These are phyloP conservation scores for Metschnikowia anglica DNA, from an alignment of 805 yeast genomes.

Conservation along the genomic window DNA sequence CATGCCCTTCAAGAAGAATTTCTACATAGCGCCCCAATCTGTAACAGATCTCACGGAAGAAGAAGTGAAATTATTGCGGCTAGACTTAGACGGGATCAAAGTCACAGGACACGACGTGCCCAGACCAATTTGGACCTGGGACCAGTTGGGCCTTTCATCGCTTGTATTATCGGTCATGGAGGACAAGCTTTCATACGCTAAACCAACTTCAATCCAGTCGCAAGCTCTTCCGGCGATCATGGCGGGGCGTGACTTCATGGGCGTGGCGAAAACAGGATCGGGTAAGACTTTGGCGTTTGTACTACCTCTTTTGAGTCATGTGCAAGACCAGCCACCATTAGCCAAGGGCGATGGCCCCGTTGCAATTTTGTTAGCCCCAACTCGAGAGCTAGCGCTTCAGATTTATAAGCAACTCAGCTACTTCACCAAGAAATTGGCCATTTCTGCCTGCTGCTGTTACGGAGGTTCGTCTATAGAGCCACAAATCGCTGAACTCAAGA, in stretches of 20 bases:
- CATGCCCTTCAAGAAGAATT: slow-evolving; percentile 56
- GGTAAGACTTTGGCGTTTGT: slow-evolving; percentile 92
- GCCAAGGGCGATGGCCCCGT: slow-evolving; percentile 66
- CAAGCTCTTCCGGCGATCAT: slow-evolving; percentile 89
- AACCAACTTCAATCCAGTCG: slow-evolving; percentile 86
- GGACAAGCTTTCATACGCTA: slow-evolving; percentile 48
- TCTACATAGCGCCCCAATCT: slow-evolving; percentile 63
- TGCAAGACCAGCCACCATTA: slow-evolving; percentile 65
- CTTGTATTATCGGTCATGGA: slow-evolving; percentile 53
- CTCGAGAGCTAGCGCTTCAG: slow-evolving; percentile 88
- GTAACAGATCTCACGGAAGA: slow-evolving; percentile 46
- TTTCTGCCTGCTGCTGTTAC: slow-evolving; percentile 74
- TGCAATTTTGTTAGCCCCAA: slow-evolving; percentile 82
- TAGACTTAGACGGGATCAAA: slow-evolving; percentile 59
- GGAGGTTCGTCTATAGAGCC: slow-evolving; percentile 85
- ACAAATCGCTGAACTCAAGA: slow-evolving; percentile 77
- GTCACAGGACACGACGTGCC: slow-evolving; percentile 60
- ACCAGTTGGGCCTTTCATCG: slow-evolving; percentile 74
- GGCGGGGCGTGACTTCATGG: slow-evolving; percentile 88
- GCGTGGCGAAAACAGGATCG: slow-evolving; percentile 94
- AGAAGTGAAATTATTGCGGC: slow-evolving; percentile 56
- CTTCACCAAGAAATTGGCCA: slow-evolving; percentile 50
- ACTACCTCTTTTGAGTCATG: slow-evolving; percentile 80
- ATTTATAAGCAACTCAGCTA: slow-evolving; percentile 64
- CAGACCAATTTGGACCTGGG: slow-evolving; percentile 73